Conservation (phyloP, 148 eudicot species). For the Polygonum maritimum region DNA sequence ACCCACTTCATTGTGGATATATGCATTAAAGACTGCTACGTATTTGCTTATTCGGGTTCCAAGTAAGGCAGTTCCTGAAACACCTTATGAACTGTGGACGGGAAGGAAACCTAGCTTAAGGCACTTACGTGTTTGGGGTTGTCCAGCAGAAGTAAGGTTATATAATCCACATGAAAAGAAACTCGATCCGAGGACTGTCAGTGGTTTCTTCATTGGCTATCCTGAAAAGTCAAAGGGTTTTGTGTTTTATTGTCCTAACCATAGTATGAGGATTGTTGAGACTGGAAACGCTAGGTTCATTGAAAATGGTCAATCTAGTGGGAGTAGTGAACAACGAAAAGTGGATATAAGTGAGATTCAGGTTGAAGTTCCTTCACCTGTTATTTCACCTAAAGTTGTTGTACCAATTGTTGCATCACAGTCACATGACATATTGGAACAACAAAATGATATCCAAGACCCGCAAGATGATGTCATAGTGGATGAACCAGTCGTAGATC, state of each 20-base stretch:
- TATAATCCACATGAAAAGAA: slow-evolving; percentile 17
- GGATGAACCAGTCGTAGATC: not conserved
- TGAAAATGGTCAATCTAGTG: too few species aligned
- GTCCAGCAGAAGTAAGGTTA: not conserved
- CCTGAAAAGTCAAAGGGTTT: too few species aligned
- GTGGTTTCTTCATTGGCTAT: not conserved
- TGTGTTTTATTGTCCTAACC: too few species aligned
- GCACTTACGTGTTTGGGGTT: slow-evolving; percentile 4
- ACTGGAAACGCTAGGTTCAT: too few species aligned
- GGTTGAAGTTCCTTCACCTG: slow-evolving; percentile 8
- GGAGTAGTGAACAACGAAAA: too few species aligned
- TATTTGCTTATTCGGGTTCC: slow-evolving; percentile 15
- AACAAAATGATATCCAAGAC: not conserved
- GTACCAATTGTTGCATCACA: not conserved
- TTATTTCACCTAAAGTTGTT: not conserved
- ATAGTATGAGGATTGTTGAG: too few species aligned
- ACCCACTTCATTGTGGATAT: slow-evolving; percentile 5
- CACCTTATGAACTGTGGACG: slow-evolving; percentile 10
- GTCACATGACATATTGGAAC: not conserved
- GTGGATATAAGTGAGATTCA: too few species aligned
- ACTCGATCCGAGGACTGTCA: slow-evolving; percentile 3
- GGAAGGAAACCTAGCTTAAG: slow-evolving; percentile 5
- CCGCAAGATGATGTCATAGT: not conserved
- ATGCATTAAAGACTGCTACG: not conserved
- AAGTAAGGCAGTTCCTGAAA: slow-evolving; percentile 15